A percentile compares a stretch with the other conserved stretches of the same genome.
Conservation (phyloP, 306 rosid species). For the Vigna reflexopilosa region DNA sequence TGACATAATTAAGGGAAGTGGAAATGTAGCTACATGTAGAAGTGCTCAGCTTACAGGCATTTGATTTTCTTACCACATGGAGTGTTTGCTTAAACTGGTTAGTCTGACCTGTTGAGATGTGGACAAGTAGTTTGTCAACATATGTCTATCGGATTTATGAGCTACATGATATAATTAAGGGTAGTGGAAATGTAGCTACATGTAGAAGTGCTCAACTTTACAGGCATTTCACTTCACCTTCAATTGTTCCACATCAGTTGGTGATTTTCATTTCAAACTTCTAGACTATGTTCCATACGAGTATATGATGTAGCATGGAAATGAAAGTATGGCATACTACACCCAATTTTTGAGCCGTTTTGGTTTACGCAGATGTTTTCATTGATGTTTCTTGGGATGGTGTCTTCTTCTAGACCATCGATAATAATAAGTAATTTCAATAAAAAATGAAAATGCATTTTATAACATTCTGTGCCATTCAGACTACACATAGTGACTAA, state of each 20-base stretch:
- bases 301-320: too few relatives aligned
- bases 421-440: background rate
- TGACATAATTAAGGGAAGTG: background rate
- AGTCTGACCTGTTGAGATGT: too few relatives aligned
- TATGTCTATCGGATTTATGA: background rate
- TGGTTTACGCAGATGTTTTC: background rate
- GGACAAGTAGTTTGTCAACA: too few relatives aligned
- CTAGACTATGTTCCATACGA: too few relatives aligned
- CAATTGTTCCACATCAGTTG: background rate
- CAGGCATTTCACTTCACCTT: background rate
- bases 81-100: too few relatives aligned
- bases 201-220: background rate
- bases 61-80: background rate
- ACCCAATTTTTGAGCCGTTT: background rate
- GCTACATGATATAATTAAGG: background rate
- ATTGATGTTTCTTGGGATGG: slow-evolving; percentile 19
- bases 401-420: background rate
- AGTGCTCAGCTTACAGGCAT: background rate
- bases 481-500: background rate
- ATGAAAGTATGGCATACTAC: background rate
- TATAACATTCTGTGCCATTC: slow-evolving; percentile 5
- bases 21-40: background rate
- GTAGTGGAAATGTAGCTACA: background rate
- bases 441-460: slow-evolving; percentile 11
- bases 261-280: slow-evolving; percentile 7